Evolutionary conservation across 805 yeast species (phyloP), one percentile per base, ranked within the genome.

Genomic region (Nakazawaea anatomiae): DNA sequence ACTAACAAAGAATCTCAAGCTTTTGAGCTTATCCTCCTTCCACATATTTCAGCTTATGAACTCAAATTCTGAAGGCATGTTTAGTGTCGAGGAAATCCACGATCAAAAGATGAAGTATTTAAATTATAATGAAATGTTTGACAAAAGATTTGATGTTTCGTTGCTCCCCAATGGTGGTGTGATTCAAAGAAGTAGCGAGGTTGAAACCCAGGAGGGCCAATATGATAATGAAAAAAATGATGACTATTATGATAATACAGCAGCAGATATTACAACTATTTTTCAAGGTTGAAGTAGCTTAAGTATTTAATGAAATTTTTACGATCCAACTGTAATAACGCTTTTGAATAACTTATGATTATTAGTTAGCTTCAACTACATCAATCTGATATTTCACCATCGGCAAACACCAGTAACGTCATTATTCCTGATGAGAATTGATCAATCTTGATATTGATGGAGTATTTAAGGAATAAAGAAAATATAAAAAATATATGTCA

Each of bases 141-240:
- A 49, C 6, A 35, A 35, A n/a, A 36, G 14, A 27, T 35, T 25
- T 14, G 40, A 42, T 9, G 35, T 32, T 32, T 18, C 25, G 11
- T n/a, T 36, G 12, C 30, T 8, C 18, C 25, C 14, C 12, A 6
- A 18, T 44, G 25, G 10, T 14, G 30, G 18, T 11, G 25, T 8
- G 25, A 14, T 31, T 4, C 10, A 18, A 12, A 30, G 34, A 30
- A 12, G 18, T 7, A 42, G 44, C 30, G 36, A 42, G 5, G 30
- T 9, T n/a, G 27, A 18, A 43, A 34, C 30, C 14, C 27, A 43
- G 28, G 44, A 30, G 12, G 50, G 50, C 34, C 34, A 18, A n/a
- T 47, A 40, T 28, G 50, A 47, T 41, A 47, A 47, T 32, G 50
- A 47, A 25, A 47, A 47, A 41, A 47, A 47, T 34, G 50, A 47